Evolutionary conservation across 2,329 filamentous ascomycete species (phyloP).

Genomic region (Aspergillus phoenicis): DNA sequence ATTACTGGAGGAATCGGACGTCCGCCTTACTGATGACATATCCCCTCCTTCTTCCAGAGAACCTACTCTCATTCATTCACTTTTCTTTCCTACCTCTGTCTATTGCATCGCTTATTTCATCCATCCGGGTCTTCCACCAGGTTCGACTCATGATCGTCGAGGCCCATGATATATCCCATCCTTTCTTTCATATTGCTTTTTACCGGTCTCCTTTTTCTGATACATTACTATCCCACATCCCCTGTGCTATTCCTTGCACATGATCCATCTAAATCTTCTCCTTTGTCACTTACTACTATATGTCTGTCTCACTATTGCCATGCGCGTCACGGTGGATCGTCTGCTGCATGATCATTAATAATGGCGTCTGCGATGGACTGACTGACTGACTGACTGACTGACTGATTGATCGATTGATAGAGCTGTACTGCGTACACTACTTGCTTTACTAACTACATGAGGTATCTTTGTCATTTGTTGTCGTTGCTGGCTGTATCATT

Average conservation of each 20-base stretch:
- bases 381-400: too few relatives aligned
- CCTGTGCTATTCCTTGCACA: too few relatives aligned
- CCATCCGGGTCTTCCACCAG: neutral
- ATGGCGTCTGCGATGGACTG: too few relatives aligned
- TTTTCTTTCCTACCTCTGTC: constrained; percentile 3
- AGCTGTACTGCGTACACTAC: constrained; percentile 6
- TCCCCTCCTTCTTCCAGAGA: constrained; percentile 6
- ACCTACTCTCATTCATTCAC: constrained; percentile 5
- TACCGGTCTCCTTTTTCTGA: neutral
- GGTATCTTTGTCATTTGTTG: neutral
- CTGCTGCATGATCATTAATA: neutral
- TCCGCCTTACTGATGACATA: constrained; percentile 33
- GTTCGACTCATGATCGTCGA: constrained; percentile 5
- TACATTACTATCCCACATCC: neutral
- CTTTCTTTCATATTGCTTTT: neutral
- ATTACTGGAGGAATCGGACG: constrained; percentile 36
- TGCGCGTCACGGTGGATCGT: neutral
- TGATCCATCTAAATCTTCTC: too few relatives aligned
- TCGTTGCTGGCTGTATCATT: neutral
- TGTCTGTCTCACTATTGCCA: neutral
- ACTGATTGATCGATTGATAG: constrained; percentile 1
- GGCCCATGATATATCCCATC: constrained; percentile 18
- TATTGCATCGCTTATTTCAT: neutral
- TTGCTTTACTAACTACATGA: neutral
- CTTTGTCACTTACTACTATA: too few relatives aligned